Evolutionary conservation across 176 grass and related monocot genomes (phyloP).

Genomic region (Microstegium vimineum): DNA sequence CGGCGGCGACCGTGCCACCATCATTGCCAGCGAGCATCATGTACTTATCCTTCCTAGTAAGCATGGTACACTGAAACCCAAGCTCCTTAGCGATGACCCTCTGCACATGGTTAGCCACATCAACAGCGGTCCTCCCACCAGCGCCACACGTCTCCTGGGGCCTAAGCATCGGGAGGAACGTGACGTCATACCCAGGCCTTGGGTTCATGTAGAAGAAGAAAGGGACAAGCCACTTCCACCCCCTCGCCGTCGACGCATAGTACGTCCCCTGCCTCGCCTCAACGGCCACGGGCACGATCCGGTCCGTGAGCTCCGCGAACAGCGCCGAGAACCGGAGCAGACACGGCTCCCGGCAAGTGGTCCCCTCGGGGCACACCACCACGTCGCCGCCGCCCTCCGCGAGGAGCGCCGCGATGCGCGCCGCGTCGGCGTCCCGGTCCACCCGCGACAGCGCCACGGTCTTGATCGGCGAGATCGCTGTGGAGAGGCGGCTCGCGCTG

Average conservation of each 20-base stretch:
- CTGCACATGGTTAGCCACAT: constrained; percentile 82
- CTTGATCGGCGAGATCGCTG: constrained; percentile 52
- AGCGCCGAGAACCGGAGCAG: constrained; percentile 72
- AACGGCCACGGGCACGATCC: constrained; percentile 73
- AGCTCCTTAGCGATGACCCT: constrained; percentile 48
- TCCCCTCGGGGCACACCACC: constrained; percentile 87
- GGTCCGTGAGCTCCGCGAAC: constrained; percentile 69
- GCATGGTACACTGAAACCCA: constrained; percentile 45
- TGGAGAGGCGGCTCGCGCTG: constrained; percentile 57
- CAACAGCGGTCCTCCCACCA: constrained; percentile 37
- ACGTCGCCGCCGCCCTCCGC: constrained; percentile 62
- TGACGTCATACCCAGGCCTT: constrained; percentile 62
- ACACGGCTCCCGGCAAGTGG: constrained; percentile 73
- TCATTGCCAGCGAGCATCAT: constrained; percentile 68
- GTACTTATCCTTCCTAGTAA: constrained; percentile 84
- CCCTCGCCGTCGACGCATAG: constrained; percentile 61
- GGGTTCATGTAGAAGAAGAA: constrained; percentile 97
- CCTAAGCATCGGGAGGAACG: constrained; percentile 54
- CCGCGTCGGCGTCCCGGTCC: constrained; percentile 40
- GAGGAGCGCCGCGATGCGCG: constrained; percentile 52
- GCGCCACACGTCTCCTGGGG: constrained; percentile 51
- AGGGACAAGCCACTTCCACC: constrained; percentile 59
- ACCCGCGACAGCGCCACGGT: constrained; percentile 45
- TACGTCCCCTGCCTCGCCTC: constrained; percentile 41
- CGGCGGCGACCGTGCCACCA: constrained; percentile 22